These are phyloP conservation scores for Phytopythium chamaehyphon DNA, from an alignment of 352 stramenopile genomes.

Conservation along the genomic window DNA sequence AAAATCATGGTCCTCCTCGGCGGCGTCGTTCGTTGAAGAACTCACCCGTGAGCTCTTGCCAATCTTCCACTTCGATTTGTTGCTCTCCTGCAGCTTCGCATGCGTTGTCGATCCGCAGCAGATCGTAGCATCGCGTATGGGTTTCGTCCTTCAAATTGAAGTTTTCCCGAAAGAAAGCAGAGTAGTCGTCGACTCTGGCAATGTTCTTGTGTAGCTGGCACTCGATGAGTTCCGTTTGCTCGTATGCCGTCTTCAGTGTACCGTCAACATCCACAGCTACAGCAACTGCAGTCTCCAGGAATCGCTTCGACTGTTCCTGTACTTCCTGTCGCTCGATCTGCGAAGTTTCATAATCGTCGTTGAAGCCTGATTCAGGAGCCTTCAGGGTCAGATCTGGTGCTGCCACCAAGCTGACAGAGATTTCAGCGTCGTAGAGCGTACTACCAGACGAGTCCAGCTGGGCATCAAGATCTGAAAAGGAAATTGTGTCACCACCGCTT, in stretches of 20 bases:
- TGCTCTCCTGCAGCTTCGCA: conserved; percentile 12
- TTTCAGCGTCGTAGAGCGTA: neutral
- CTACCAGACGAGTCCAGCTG: no score
- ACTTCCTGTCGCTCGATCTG: conserved; percentile 14
- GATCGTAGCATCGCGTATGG: conserved; percentile 17
- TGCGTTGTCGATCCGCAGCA: conserved; percentile 7
- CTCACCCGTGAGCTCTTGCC: neutral
- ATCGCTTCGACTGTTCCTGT: conserved; percentile 14
- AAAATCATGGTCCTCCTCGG: no score
- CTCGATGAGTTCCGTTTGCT: conserved; percentile 26
- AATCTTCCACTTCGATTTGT: neutral
- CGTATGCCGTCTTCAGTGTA: conserved; percentile 19
- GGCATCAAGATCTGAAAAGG: no score
- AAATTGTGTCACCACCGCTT: no score
- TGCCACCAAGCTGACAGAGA: neutral
- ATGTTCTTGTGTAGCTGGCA: conserved; percentile 22
- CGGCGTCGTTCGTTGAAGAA: no score
- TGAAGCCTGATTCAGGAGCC: neutral
- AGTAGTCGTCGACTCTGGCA: conserved; percentile 26
- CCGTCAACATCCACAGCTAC: conserved; percentile 16
- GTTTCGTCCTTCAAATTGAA: conserved; percentile 13
- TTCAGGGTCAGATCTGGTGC: neutral
- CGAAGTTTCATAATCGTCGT: conserved; percentile 7
- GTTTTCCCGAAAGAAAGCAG: conserved; percentile 18
- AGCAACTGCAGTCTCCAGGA: conserved; percentile 16